A percentile compares a stretch with the other conserved stretches of the same genome.
These are phyloP conservation scores for Parathielavia hyrcaniae DNA, from an alignment of 495 filamentous ascomycete species.

Conservation along the genomic window DNA sequence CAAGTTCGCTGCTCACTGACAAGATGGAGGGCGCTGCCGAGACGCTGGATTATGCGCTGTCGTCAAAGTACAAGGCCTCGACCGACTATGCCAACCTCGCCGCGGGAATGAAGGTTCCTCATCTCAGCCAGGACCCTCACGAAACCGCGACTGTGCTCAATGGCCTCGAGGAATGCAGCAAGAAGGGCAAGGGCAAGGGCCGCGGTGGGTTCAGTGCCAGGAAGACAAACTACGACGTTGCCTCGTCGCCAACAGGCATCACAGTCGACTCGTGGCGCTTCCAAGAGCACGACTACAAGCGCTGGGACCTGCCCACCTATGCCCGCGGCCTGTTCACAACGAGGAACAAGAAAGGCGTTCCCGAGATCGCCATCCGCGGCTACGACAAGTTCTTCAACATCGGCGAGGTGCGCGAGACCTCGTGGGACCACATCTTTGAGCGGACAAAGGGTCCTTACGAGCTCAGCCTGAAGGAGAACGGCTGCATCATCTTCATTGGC, in stretches of 20 bases:
- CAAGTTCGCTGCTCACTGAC: conserved; percentile 8
- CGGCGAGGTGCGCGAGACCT: conserved; percentile 66
- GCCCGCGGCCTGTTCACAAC: conserved; percentile 90
- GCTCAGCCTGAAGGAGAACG: conserved; percentile 94
- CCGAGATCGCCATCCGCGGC: conserved; percentile 77
- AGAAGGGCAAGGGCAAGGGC: conserved; percentile 40
- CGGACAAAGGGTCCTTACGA: conserved; percentile 88
- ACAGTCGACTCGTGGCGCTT: conserved; percentile 87
- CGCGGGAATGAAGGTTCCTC: conserved; percentile 40
- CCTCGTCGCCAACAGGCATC: conserved; percentile 49
- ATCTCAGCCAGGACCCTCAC: conserved; percentile 56
- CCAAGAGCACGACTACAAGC: conserved; percentile 93
- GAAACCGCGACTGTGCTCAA: conserved; percentile 55
- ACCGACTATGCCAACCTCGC: conserved; percentile 32
- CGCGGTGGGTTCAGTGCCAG: conserved; percentile 56
- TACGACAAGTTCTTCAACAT: conserved; percentile 99
- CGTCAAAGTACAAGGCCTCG: conserved; percentile 26
- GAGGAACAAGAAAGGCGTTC: conserved; percentile 49
- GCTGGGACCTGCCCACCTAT: conserved; percentile 72
- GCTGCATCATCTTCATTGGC: conserved; percentile 96
- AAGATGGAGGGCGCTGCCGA: conserved; percentile 21
- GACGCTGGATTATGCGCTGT: conserved; percentile 11
- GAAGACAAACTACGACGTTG: conserved; percentile 64
- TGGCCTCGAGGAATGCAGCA: conserved; percentile 51
- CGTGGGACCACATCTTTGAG: conserved; percentile 71